Evolutionary conservation across 805 yeast genomes (phyloP), one percentile per base, ranked within the genome.

Genomic region (Candida montana): DNA sequence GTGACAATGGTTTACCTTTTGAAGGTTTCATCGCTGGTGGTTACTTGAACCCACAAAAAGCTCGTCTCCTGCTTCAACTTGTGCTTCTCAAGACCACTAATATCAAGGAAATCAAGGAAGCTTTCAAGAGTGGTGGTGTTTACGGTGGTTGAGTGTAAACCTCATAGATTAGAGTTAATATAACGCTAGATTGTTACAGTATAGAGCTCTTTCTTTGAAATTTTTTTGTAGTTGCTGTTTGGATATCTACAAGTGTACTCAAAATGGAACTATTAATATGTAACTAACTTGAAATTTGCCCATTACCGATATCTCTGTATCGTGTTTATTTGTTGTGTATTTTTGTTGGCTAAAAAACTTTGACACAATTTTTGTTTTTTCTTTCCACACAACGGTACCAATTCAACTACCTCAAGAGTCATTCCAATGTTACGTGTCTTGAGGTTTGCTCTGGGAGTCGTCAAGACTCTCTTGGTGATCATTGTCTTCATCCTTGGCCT

Each of bases 31-130:
- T 80, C 40, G 81, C 85, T 1, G 74, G 81, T 38, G 87, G 87
- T 5, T 78, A 77, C 48, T 58, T 80, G 47, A 80, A 77, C 47
- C 85, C 87, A 6, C 84, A 77, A 50, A 80, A 80, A 61, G 66
- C 79, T 33, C 67, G 85, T 51, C 68, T 80, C 20, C 56, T 79
- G 34, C 58, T 80, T 35, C 84, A 79, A 50, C 62, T 80, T 50
- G 75, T 82, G 47, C 57, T 74, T 33, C 55, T 64, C 45, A 64
- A 63, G 34, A 61, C 60, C 1, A 58, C 57, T 45, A 48, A 52
- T 16, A 54, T 69, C 7, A 30, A 42, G 6, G 61, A 62, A 39
- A 69, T 70, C 17, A 69, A 61, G 40, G 45, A 47, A 12, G 61
- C 64, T 3, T 74, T 74, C 50, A 59, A 58, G 11, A 32, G 42